Percentiles rank a stretch among this genome's conserved stretches.
Conservation (phyloP, 108 stramenopile species). For the Cyclotella choctawhatcheeana region DNA sequence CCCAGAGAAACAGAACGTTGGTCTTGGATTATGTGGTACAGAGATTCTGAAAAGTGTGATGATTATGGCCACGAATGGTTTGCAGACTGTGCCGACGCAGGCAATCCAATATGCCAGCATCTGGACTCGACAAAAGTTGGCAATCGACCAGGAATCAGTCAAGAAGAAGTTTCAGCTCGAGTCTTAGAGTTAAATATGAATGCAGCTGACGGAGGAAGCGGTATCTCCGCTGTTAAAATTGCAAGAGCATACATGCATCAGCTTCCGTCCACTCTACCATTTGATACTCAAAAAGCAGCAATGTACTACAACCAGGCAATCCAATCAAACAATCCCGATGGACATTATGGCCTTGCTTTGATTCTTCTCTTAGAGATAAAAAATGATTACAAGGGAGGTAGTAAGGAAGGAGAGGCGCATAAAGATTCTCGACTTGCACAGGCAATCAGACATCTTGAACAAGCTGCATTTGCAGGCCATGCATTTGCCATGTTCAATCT, state of each 20-base stretch:
- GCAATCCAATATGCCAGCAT: neutral
- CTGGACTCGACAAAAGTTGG: neutral
- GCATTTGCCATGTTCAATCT: conserved; percentile 13
- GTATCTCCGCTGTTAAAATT: neutral
- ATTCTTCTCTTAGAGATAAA: neutral
- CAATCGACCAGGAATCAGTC: neutral
- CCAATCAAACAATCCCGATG: neutral
- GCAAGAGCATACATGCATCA: conserved; percentile 1
- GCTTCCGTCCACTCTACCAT: neutral
- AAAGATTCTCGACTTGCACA: neutral
- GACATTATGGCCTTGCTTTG: conserved; percentile 4
- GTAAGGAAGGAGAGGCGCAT: neutral
- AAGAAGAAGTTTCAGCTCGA: neutral
- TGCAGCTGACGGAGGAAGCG: neutral
- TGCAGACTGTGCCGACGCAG: neutral
- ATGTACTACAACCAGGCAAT: neutral
- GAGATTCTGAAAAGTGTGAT: neutral
- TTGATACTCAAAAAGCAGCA: neutral
- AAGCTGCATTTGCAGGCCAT: neutral
- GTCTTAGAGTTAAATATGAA: neutral
- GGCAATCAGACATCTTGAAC: neutral
- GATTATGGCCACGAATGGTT: conserved; percentile 5
- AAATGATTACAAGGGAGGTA: neutral
- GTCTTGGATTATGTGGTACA: neutral
- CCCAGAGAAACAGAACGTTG: neutral